A percentile compares a stretch with the other conserved stretches of the same genome.
These are phyloP conservation scores for Thalassiosira oceanica DNA, from an alignment of 352 stramenopile species.

Conservation along the genomic window DNA sequence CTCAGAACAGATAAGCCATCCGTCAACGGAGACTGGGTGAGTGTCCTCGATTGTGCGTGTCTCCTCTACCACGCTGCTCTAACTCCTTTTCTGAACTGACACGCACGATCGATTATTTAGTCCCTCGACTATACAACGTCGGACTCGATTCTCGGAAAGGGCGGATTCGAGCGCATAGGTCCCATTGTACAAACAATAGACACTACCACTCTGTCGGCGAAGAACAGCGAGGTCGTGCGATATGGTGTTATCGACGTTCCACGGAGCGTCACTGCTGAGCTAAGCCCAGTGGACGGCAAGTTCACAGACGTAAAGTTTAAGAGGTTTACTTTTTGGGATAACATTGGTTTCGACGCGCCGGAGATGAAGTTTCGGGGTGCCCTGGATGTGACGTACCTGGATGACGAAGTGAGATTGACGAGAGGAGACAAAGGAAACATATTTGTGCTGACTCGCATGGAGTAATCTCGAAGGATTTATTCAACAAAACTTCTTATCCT, in stretches of 20 bases:
- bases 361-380: conserved; percentile 43
- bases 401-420: conserved; percentile 59
- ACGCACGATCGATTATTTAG: too few relatives aligned
- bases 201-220: conserved; percentile 32
- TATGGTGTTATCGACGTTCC: conserved; percentile 48
- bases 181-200: conserved; percentile 57
- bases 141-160: too few relatives aligned
- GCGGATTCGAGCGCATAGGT: too few relatives aligned
- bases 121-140: too few relatives aligned
- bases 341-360: conserved; percentile 51
- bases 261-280: conserved; percentile 37
- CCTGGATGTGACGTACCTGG: conserved; percentile 66
- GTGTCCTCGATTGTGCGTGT: too few relatives aligned
- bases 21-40: conserved; percentile 53
- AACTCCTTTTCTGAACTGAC: too few relatives aligned
- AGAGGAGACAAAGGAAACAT: conserved; percentile 64
- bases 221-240: conserved; percentile 49
- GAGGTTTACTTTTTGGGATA: conserved; percentile 49
- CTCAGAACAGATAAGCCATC: conserved; percentile 13
- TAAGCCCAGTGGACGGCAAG: conserved; percentile 43
- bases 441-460: conserved; percentile 58
- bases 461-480: too few relatives aligned
- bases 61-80: too few relatives aligned
- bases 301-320: conserved; percentile 60
- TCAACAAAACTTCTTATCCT: too few relatives aligned